These are phyloP conservation scores for Scutellaria galericulata DNA, from an alignment of 257 asterid genomes.

Conservation along the genomic window DNA sequence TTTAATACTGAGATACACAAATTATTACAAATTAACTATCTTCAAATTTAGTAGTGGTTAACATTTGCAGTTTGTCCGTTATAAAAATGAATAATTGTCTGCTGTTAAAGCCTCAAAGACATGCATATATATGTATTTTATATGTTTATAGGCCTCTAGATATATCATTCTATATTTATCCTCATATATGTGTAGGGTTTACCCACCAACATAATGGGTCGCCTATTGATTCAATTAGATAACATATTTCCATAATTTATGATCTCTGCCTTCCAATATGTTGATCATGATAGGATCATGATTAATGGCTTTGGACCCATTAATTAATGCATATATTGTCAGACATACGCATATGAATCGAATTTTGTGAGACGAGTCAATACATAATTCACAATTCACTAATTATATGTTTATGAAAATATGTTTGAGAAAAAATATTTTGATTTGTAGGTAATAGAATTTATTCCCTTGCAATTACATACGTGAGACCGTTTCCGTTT, in stretches of 20 bases:
- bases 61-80: conserved; percentile 15
- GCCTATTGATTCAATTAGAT: conserved; percentile 49
- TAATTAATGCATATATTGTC: neutral
- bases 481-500: too few relatives aligned
- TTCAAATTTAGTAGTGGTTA: conserved; percentile 4
- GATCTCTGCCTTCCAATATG: conserved; percentile 54
- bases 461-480: too few relatives aligned
- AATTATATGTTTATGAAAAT: too few relatives aligned
- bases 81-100: conserved; percentile 27
- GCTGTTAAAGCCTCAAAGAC: neutral
- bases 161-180: neutral
- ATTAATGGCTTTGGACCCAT: conserved; percentile 40
- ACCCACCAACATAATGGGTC: conserved; percentile 75
- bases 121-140: neutral
- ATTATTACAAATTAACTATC: neutral
- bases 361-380: too few relatives aligned
- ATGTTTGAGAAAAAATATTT: too few relatives aligned
- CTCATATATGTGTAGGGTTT: conserved; percentile 37
- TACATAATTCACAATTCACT: too few relatives aligned
- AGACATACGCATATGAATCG: too few relatives aligned
- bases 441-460: too few relatives aligned
- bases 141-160: neutral
- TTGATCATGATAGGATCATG: conserved; percentile 40
- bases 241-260: conserved; percentile 52
- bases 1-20: neutral